These are phyloP conservation scores for Jamesozyma piceae DNA, from an alignment of 805 yeast genomes.

Conservation along the genomic window DNA sequence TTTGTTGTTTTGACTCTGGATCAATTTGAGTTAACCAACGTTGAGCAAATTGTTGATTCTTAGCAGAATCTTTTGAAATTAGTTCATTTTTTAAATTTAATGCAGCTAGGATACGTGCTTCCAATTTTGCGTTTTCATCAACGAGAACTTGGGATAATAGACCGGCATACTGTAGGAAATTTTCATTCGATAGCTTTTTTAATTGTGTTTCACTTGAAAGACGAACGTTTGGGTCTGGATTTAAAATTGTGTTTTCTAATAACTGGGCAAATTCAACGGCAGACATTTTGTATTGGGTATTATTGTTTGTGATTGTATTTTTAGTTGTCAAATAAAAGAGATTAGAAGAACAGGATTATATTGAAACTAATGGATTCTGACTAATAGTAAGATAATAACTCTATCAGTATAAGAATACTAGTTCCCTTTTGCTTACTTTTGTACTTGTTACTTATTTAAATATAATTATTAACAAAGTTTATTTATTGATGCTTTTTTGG, in stretches of 20 bases:
- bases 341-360: no score
- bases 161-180: slow-evolving; percentile 66
- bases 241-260: slow-evolving; percentile 71
- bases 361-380: no score
- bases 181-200: slow-evolving; percentile 56
- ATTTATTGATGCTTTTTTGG: no score
- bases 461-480: no score
- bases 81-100: slow-evolving; percentile 79
- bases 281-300: slow-evolving; percentile 15
- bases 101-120: slow-evolving; percentile 88
- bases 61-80: slow-evolving; percentile 66
- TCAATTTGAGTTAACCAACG: slow-evolving; percentile 64
- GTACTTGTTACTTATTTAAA: no score
- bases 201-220: slow-evolving; percentile 72
- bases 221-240: slow-evolving; percentile 57
- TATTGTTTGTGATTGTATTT: no score
- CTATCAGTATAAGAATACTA: no score
- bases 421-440: no score
- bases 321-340: no score
- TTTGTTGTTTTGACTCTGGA: slow-evolving; percentile 43
- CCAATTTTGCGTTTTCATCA: slow-evolving; percentile 53
- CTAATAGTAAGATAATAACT: no score
- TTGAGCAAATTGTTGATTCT: slow-evolving; percentile 48
- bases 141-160: slow-evolving; percentile 64
- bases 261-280: slow-evolving; percentile 50